A percentile compares a stretch with the other conserved stretches of the same genome.
Evolutionary conservation across 805 yeast species (phyloP).

Genomic region (Saturnispora silvae): DNA sequence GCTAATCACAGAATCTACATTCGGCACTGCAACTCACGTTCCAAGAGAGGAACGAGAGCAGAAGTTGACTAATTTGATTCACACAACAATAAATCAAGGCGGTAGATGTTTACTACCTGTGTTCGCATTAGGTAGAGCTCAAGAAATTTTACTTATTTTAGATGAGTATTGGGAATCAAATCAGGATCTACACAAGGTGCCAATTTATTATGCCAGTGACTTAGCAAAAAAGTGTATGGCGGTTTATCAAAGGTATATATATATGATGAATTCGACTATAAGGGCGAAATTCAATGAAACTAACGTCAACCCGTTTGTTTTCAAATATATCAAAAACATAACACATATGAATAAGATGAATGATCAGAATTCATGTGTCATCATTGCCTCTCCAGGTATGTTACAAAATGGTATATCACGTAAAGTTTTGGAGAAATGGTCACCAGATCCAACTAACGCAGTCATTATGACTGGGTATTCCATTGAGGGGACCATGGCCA

Average conservation of each 20-base stretch:
- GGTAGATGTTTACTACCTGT: constrained; percentile 91
- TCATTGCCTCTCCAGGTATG: constrained; percentile 98
- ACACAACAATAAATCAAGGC: constrained; percentile 73
- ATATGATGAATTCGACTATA: constrained; percentile 93
- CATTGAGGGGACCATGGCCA: constrained; percentile 97
- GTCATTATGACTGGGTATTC: constrained; percentile 92
- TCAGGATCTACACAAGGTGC: constrained; percentile 70
- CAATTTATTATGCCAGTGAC: constrained; percentile 83
- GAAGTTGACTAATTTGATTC: constrained; percentile 71
- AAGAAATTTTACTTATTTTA: constrained; percentile 76
- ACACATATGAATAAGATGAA: constrained; percentile 75
- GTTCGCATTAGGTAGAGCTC: constrained; percentile 95
- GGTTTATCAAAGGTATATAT: constrained; percentile 90
- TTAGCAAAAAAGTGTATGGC: constrained; percentile 95
- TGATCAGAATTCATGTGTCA: constrained; percentile 92
- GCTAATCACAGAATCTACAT: constrained; percentile 88
- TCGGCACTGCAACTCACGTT: constrained; percentile 95
- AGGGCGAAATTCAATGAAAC: constrained; percentile 66
- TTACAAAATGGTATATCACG: constrained; percentile 91
- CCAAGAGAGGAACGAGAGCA: constrained; percentile 80
- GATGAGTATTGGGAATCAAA: constrained; percentile 93
- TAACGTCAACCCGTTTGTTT: constrained; percentile 80
- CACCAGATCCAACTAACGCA: constrained; percentile 88
- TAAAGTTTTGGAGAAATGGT: constrained; percentile 88
- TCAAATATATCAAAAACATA: constrained; percentile 73